Evolutionary conservation across 306 rosid genomes (phyloP).

Genomic region (Lathyrus sativus): DNA sequence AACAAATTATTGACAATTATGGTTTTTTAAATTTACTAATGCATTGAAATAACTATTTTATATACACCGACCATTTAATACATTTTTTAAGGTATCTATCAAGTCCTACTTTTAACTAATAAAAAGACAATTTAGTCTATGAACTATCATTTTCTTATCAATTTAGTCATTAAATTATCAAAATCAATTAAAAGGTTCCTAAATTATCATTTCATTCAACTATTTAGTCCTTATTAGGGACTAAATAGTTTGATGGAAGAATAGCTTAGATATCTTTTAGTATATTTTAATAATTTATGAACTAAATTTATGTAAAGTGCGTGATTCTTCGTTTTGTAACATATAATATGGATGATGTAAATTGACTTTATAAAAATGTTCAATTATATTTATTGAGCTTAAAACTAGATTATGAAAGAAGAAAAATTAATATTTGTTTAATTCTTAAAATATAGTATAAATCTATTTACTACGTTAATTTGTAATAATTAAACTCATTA

Average conservation of each 20-base stretch:
- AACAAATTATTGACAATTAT: neutral
- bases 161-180: no score
- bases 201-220: no score
- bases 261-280: no score
- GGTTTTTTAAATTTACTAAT: neutral
- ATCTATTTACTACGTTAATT: neutral
- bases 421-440: no score
- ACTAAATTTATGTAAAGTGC: no score
- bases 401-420: neutral
- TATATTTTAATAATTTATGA: no score
- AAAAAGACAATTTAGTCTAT: no score
- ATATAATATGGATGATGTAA: neutral
- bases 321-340: neutral
- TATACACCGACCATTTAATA: neutral
- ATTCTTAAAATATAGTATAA: no score
- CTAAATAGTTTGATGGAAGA: no score
- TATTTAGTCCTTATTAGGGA: no score
- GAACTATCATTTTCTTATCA: no score
- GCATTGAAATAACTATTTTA: neutral
- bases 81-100: neutral
- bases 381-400: neutral
- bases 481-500: neutral
- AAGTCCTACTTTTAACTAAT: neutral
- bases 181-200: no score
- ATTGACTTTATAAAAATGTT: neutral